These are phyloP conservation scores for Rhodofomes roseus DNA, from an alignment of 1,284 basidiomycete genomes.

Conservation along the genomic window DNA sequence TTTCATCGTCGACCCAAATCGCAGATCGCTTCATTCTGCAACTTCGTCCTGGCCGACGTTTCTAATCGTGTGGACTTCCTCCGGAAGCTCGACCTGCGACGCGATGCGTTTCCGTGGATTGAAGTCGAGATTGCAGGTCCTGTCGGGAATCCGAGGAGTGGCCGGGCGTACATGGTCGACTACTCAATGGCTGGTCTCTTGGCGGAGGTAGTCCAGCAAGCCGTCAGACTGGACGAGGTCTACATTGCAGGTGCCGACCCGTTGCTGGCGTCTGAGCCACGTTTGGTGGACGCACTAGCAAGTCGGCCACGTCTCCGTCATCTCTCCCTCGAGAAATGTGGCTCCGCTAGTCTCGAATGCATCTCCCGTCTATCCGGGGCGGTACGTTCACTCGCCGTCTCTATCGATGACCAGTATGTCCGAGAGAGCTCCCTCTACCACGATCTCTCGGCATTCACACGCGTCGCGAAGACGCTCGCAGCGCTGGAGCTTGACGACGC, in stretches of 20 bases:
- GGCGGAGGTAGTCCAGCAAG: not conserved
- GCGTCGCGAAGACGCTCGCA: not conserved
- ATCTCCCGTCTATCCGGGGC: not conserved
- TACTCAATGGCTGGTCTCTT: not conserved
- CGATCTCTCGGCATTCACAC: not conserved
- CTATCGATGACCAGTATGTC: not conserved
- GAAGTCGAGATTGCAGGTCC: not conserved
- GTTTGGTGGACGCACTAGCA: not conserved
- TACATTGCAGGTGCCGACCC: not conserved
- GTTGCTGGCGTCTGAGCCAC: not conserved
- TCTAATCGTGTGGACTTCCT: not conserved
- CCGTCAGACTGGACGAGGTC: not conserved
- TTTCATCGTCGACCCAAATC: not conserved
- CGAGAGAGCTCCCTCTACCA: not conserved
- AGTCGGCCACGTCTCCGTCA: not conserved
- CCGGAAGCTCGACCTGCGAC: not conserved
- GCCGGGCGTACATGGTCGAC: not conserved
- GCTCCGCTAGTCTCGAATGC: not conserved
- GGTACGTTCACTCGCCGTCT: not conserved
- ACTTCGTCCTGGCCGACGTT: not conserved
- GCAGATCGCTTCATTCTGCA: not conserved
- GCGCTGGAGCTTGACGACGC: not conserved
- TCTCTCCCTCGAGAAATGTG: not conserved
- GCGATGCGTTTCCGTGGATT: not conserved
- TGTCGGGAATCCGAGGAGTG: not conserved